These are phyloP conservation scores for Fusarium guadeloupense DNA, from an alignment of 2,329 filamentous ascomycete genomes.

Conservation along the genomic window DNA sequence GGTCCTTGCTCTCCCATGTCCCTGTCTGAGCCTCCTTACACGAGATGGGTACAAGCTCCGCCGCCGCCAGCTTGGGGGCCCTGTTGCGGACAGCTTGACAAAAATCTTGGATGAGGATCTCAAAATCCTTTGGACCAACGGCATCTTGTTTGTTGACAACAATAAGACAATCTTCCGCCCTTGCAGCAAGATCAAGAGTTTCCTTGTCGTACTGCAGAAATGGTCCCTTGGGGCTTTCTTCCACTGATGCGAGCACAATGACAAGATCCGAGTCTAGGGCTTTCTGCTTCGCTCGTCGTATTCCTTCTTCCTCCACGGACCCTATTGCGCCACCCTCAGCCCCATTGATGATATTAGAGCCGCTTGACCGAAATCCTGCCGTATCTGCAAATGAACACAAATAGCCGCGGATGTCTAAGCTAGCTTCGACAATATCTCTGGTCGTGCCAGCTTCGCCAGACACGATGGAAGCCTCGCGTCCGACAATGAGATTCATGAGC, in stretches of 20 bases:
- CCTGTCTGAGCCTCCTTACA: constrained; percentile 68
- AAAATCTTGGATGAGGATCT: constrained; percentile 54
- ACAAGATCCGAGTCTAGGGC: constrained; percentile 87
- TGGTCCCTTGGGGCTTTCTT: constrained; percentile 54
- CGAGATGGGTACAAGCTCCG: constrained; percentile 66
- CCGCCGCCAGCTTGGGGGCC: constrained; percentile 46
- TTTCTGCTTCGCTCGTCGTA: constrained; percentile 82
- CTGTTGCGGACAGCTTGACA: constrained; percentile 26
- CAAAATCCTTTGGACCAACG: constrained; percentile 49
- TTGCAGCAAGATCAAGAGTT: constrained; percentile 62
- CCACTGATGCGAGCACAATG: constrained; percentile 80
- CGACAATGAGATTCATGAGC: constrained; percentile 87
- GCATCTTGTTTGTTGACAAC: constrained; percentile 72
- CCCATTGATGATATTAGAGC: constrained; percentile 16
- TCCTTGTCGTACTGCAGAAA: constrained; percentile 64
- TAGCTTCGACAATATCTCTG: constrained; percentile 90
- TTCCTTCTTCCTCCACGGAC: constrained; percentile 86
- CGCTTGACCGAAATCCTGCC: constrained; percentile 77
- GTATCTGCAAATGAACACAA: constrained; percentile 96
- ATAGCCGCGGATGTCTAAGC: constrained; percentile 88
- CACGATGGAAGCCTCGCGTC: constrained; percentile 93
- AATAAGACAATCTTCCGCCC: constrained; percentile 60
- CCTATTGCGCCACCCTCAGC: constrained; percentile 61
- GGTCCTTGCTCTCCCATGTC: constrained; percentile 51
- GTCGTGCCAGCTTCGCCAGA: constrained; percentile 94